Evolutionary conservation across 441 rosid genomes (phyloP), one percentile per base, ranked within the genome.

Genomic region (Oxalis stricta): DNA sequence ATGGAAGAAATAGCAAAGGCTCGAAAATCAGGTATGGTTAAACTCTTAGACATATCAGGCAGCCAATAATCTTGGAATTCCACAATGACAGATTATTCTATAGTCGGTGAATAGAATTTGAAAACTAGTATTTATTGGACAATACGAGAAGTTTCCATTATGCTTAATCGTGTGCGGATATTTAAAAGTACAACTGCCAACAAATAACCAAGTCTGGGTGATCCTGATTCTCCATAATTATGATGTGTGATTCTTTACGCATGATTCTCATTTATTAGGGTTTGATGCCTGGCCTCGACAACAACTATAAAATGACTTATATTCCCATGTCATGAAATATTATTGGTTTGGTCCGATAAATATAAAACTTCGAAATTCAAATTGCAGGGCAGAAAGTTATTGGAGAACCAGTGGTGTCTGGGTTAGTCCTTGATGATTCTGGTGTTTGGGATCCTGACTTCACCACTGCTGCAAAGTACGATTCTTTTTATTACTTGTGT

Each of bases 1-100:
- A 80, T 86, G 93, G 96, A 91, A 58, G 98, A 91, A 73, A 70
- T 91, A 51, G 93, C 93, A 61, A 75, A 69, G 73, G 98, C 96
- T 59, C 71, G 93, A 55, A 77, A 69, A 65, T 69, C 91, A 75
- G 98, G 96, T 85, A 22, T 42, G 19, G 10, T 2, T 6, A 29
- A 47, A 49, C 29, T 36, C 19, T 10, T 36, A 38, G 45, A 26
- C 38, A 40, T 43, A 10, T 24, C 10, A 4, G 4, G 28, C n/a
- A 50, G 54, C 35, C 14, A 15, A 46, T 42, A 14, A 1, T 31
- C 46, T 5, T 12, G 34, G 14, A n/a, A 18, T 20, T 12, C 9
- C 35, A 2, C 31, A 17, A 15, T 17, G 10, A 34, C 9, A 7
- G 26, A 47, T 28, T 31, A 23, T 20, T 9, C 33, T 33, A 9